Conservation (phyloP, 805 yeast species). For the Kuraishia hungarica region DNA sequence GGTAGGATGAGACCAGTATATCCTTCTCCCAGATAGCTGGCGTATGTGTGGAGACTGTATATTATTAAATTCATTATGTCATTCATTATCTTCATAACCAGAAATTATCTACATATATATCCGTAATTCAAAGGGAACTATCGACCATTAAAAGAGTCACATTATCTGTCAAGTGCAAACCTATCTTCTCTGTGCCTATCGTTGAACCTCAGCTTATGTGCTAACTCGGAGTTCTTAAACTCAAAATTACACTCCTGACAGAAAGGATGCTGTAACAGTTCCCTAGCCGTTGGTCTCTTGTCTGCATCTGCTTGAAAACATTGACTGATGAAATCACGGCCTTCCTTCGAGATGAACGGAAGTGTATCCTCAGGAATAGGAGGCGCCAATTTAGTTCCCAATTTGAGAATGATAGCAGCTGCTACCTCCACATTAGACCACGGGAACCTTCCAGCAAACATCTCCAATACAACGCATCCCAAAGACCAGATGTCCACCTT, state of each 20-base stretch:
- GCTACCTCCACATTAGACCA: conserved; percentile 96
- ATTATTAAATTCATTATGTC: no score
- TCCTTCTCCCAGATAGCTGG: not conserved
- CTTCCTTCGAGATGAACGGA: conserved; percentile 52
- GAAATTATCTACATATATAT: no score
- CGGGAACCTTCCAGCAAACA: conserved; percentile 96
- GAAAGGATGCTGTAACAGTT: conserved; percentile 42
- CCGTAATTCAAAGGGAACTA: not conserved
- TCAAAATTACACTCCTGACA: conserved; percentile 16
- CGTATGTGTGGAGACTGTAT: not conserved
- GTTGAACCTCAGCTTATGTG: conserved; percentile 16
- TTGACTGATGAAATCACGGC: conserved; percentile 59
- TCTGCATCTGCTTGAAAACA: conserved; percentile 79
- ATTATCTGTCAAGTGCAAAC: conserved; percentile 1
- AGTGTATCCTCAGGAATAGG: conserved; percentile 90
- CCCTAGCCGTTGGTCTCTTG: conserved; percentile 79
- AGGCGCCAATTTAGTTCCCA: conserved; percentile 83
- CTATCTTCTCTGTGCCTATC: conserved; percentile 11
- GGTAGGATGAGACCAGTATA: not conserved
- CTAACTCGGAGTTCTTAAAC: conserved; percentile 22
- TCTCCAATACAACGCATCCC: conserved; percentile 94
- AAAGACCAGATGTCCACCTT: conserved; percentile 97
- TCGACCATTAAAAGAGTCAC: no score
- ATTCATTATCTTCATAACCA: not conserved
- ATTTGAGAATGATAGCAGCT: conserved; percentile 86